Evolutionary conservation across 2,329 filamentous ascomycete genomes (phyloP).

Genomic region (Corniculantispora saksenae): DNA sequence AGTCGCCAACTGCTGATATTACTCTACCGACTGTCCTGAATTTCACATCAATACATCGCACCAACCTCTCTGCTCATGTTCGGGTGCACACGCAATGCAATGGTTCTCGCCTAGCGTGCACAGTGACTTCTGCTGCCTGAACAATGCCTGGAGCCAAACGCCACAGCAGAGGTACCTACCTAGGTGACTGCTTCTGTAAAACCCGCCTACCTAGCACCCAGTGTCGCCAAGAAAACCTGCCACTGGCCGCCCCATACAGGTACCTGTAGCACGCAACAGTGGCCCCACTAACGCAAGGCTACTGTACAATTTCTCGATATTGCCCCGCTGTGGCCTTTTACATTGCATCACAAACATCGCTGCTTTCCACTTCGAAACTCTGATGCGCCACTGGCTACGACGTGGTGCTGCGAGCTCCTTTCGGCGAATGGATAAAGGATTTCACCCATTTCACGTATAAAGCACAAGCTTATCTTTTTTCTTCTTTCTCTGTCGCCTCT

Average conservation of each 20-base stretch:
- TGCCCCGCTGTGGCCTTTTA: background rate
- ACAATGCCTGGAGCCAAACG: background rate
- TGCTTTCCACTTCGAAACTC: background rate
- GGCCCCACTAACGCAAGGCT: slow-evolving; percentile 13
- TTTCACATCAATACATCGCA: background rate
- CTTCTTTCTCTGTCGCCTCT: background rate
- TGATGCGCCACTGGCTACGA: slow-evolving; percentile 1
- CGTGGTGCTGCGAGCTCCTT: background rate
- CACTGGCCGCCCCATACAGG: background rate
- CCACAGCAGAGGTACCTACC: background rate
- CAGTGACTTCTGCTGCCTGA: background rate
- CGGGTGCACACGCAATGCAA: background rate
- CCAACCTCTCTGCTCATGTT: background rate
- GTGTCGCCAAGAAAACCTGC: background rate
- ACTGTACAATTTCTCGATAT: background rate
- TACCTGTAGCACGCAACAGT: slow-evolving; percentile 5
- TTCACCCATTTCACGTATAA: background rate
- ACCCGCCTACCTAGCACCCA: background rate
- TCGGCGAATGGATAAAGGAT: background rate
- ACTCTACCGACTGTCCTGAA: background rate
- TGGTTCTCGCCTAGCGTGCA: background rate
- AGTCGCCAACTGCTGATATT: no score
- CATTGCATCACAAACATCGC: slow-evolving; percentile 12
- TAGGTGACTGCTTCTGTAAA: background rate
- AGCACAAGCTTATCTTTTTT: background rate